Evolutionary conservation across 495 filamentous ascomycete genomes (phyloP), one percentile per base, ranked within the genome.

Genomic region (Penicillium maclennaniae): DNA sequence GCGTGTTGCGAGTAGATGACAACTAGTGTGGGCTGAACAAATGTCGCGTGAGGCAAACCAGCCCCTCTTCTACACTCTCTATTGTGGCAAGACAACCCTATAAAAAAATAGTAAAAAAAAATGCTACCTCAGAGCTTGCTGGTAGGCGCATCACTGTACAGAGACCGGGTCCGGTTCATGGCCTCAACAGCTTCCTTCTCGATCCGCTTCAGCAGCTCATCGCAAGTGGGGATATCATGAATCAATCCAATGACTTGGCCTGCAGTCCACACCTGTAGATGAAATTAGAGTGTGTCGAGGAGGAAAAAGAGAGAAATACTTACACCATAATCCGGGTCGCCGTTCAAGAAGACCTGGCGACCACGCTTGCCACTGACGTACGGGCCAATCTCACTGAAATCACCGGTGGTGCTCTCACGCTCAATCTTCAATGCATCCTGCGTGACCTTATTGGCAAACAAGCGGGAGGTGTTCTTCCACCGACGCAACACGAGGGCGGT

Each of bases 281-380:
- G 55, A 1, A 17, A 43, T 61, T 46, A 63, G 55, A 25, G 28
- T 25, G 4, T 36, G 6, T 40, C 0, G 9, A 51, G 37, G 28
- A 43, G 16, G 28, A 1, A 16, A 21, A 34, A 43, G 42, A 55
- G 20, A 10, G 12, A 2, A 43, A 36, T 53, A 83, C 85, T 76
- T 78, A 93, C 92, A 36, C 92, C 92, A 69, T 82, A 90, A 57
- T 98, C 88, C 53, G 87, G 79, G 65, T 98, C 93, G 31, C 93
- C 93, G 58, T 90, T 96, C 42, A 91, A 56, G 69, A 96, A 98
- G 20, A 98, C 93, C 76, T 96, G 77, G 23, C 88, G 77, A 16
- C 93, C 93, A 45, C 92, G 80, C 82, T 97, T 87, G 42, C 93
- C 93, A 65, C 90, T 96, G 20, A 98, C 89, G 59, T 80, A 90